Evolutionary conservation across 208 protist genomes (phyloP), one percentile per base, ranked within the genome.

Genomic region (Acanthamoeba lenticulata): DNA sequence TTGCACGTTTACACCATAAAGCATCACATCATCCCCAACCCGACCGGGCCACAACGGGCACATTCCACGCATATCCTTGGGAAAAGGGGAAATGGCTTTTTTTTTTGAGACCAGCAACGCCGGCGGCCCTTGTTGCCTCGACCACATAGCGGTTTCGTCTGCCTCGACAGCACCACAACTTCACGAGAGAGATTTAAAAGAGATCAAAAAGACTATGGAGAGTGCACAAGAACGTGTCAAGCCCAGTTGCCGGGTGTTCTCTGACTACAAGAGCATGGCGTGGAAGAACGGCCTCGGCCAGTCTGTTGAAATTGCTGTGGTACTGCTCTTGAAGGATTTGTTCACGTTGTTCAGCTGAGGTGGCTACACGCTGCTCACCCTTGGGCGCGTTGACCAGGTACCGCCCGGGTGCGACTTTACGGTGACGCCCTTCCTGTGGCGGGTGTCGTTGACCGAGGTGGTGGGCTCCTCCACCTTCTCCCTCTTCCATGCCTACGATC

Each of bases 261-360:
- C 86, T 7, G 86, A 92, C 55, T 92, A 92, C 40, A 92, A 52
- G 36, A 47, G 27, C 40, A 92, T 92, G 86, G 32, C 86, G 11
- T 92, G 86, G 86, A 92, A 92, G 86, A 92, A 92, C 55, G 86
- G 86, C 6, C 86, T 92, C 1, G 86, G 86, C 38, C 34, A 92
- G 57, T 92, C 86, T 1, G 47, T 74, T 7, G 86, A 92, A 34
- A 15, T 92, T 15, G 86, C 60, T 42, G 44, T 92, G 27, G 55
- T 92, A 42, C 29, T n/a, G 52, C 52, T 27, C 38, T 34, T 6
- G n/a, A 17, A 38, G 7, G 3, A n/a, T 34, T 29, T 45, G 3
- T 79, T 79, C 6, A 45, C 9, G 19, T 29, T 36, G 6, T 69
- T 69, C 27, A 9, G 19, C 60, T 60, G 19, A 36, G 6, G 6